Conservation (phyloP, 2,329 filamentous ascomycete genomes). For the Botrytis squamosa region DNA sequence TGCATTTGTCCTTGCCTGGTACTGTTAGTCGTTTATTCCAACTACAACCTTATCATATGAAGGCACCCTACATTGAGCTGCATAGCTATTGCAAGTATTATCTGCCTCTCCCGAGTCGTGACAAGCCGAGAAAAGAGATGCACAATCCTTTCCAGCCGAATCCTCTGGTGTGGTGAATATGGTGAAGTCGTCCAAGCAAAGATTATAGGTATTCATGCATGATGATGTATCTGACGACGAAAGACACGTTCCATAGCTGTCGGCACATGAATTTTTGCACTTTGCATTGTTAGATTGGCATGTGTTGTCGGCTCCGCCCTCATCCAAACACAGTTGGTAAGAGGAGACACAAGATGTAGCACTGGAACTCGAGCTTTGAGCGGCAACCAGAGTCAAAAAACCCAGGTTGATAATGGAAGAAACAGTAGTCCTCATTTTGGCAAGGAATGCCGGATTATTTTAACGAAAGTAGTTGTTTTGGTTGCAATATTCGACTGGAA, state of each 20-base stretch:
- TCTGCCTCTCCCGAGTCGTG: slow-evolving; percentile 22
- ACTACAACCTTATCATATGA: neutral
- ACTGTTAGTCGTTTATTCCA: neutral
- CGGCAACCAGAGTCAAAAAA: slow-evolving; percentile 5
- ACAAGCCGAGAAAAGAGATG: slow-evolving; percentile 22
- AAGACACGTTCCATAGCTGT: slow-evolving; percentile 6
- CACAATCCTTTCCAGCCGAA: slow-evolving; percentile 25
- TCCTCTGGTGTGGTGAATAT: slow-evolving; percentile 20
- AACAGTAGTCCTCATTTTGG: neutral
- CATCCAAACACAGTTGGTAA: slow-evolving; percentile 22
- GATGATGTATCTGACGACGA: neutral
- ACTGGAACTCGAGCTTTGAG: slow-evolving; percentile 9
- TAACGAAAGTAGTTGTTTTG: slow-evolving; percentile 3
- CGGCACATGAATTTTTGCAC: slow-evolving; percentile 22
- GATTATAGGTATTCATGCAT: slow-evolving; percentile 7
- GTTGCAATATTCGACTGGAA: neutral
- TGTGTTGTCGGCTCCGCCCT: slow-evolving; percentile 23
- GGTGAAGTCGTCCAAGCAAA: slow-evolving; percentile 20
- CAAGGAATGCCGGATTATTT: neutral
- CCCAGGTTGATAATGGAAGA: neutral
- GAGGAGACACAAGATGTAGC: slow-evolving; percentile 17
- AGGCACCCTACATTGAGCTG: slow-evolving; percentile 18
- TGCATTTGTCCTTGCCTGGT: slow-evolving; percentile 25
- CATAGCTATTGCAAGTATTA: slow-evolving; percentile 23
- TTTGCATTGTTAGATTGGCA: slow-evolving; percentile 22